These are phyloP conservation scores for Sclerospora graminicola DNA, from an alignment of 352 stramenopile genomes.

Conservation along the genomic window DNA sequence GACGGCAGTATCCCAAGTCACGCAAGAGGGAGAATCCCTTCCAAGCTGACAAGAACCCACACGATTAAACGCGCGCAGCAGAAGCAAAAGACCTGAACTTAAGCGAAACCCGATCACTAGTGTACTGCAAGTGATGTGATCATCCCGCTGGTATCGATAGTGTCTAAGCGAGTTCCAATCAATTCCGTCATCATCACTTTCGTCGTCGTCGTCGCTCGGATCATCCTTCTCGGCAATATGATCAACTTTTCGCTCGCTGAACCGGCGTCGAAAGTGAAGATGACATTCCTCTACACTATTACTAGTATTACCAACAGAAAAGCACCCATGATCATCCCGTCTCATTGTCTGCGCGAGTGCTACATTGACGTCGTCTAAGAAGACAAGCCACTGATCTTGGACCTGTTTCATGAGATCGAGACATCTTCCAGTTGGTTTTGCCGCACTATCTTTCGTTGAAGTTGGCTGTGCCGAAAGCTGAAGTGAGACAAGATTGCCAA, in stretches of 20 bases:
- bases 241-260: conserved; percentile 2
- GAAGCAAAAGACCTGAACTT: conserved; percentile 15
- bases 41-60: neutral
- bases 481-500: conserved; percentile 49
- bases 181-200: conserved; percentile 33
- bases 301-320: conserved; percentile 14
- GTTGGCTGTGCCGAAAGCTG: conserved; percentile 6
- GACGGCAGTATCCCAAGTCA: conserved; percentile 11
- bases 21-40: neutral
- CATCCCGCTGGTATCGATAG: conserved; percentile 7
- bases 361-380: conserved; percentile 20
- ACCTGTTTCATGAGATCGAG: conserved; percentile 13
- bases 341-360: conserved; percentile 13
- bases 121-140: conserved; percentile 1
- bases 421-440: neutral
- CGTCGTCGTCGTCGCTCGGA: conserved; percentile 19
- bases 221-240: conserved; percentile 13
- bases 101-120: conserved; percentile 27
- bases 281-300: conserved; percentile 26
- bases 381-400: conserved; percentile 30
- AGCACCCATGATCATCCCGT: conserved; percentile 17
- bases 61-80: conserved; percentile 15
- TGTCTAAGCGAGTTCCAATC: conserved; percentile 43
- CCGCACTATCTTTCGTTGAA: neutral
- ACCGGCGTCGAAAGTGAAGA: conserved; percentile 20